Percentiles rank a stretch among this genome's conserved stretches.
Evolutionary conservation across 495 filamentous ascomycete species (phyloP).

Genomic region (Clavariopsis aquatica): DNA sequence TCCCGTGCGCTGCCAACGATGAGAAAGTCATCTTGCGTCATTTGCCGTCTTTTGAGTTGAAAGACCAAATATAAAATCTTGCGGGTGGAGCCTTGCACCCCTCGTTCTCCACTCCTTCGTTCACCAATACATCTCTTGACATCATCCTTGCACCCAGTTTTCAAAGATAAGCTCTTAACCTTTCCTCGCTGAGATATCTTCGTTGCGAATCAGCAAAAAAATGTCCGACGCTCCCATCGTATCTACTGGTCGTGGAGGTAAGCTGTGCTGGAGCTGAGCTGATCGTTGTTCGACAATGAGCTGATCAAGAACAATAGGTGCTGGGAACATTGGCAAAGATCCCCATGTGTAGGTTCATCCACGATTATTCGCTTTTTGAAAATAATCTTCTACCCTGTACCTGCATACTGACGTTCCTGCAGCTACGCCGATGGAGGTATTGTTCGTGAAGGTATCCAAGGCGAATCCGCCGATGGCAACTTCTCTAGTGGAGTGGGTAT

Average conservation of each 20-base stretch:
- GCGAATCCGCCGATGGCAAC: constrained; percentile 26
- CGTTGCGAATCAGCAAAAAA: constrained; percentile 2
- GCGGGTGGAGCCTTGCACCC: not conserved
- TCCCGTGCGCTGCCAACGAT: constrained; percentile 25
- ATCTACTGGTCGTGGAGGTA: constrained; percentile 48
- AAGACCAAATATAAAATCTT: constrained; percentile 33
- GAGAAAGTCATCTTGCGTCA: not conserved
- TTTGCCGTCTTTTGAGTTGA: not conserved
- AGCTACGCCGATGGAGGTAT: constrained; percentile 45
- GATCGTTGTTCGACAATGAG: not conserved
- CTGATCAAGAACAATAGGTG: constrained; percentile 35
- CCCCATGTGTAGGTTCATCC: constrained; percentile 28
- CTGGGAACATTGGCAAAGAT: constrained; percentile 48
- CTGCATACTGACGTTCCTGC: constrained; percentile 1
- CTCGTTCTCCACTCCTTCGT: not conserved
- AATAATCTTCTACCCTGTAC: not conserved
- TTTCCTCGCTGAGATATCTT: not conserved
- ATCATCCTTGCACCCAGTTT: not conserved
- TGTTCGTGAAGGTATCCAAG: constrained; percentile 43
- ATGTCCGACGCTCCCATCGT: constrained; percentile 32
- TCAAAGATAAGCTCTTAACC: not conserved
- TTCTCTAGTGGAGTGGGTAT: constrained; percentile 38
- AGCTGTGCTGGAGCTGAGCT: not conserved
- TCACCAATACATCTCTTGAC: not conserved
- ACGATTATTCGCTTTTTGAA: not conserved